Evolutionary conservation across 2,329 filamentous ascomycete species (phyloP), one percentile per base, ranked within the genome.

Genomic region (Tolypocladium cylindrosporum): DNA sequence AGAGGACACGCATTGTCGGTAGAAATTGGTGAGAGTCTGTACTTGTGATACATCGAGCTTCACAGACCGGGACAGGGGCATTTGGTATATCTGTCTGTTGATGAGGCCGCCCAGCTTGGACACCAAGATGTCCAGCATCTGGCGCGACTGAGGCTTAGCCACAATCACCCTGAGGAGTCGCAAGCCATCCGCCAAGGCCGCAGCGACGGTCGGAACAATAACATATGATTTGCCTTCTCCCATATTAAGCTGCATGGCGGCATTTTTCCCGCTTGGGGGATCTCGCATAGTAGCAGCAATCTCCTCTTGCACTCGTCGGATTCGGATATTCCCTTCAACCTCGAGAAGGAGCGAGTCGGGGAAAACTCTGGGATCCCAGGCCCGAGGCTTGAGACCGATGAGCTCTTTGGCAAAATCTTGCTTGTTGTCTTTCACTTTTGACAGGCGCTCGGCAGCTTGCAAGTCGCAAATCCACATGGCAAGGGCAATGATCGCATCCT

Each of bases 151-250:
- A 0, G 85, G 76, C 61, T 84, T 86, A 52, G 16, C 57, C 0
- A 87, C 82, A 3, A 88, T 66, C 0, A 88, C 75, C 4, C 83
- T 72, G 0, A 80, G 77, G 0, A 88, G 69, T 6, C 67, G 73
- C 0, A 66, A 62, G 0, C 72, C 71, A 54, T 86, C 72, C 0
- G 82, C 81, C 0, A 87, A 65, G 0, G 73, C 69, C 0, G 79
- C 70, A 0, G 80, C 80, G 0, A 85, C 78, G 52, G 87, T 83
- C 0, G 85, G 85, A 0, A 86, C 75, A 55, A 90, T 88, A 4
- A 88, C 80, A 0, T 84, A 86, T 0, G 82, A 83, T 61, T 88
- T 88, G 0, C 85, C 86, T 64, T 86, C 78, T 0, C 86, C 85
- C 85, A 88, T 89, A 62, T 87, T 87, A 8, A 89, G 68, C 63